Base-by-base conservation (phyloP, 306 rosid genomes). In the Senna tora region DNA sequence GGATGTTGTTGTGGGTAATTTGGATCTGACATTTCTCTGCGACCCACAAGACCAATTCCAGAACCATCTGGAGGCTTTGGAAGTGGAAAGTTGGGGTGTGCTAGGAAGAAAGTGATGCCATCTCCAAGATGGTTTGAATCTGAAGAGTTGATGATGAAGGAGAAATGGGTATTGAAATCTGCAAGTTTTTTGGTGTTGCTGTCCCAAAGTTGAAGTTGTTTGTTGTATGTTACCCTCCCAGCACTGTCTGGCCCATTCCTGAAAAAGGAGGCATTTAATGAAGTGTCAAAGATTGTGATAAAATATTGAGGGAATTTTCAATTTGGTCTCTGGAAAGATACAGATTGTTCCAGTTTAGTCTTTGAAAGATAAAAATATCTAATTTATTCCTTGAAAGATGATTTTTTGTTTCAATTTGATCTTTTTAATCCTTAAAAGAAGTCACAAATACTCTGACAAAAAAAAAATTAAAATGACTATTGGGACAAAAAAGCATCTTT, bases 41-140 rank as follows among this genome's bases (percentile, higher is more conserved):
- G 21, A 22, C 73, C 30, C 4, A 66, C 41, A 32, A 75, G 79
- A 10, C 74, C 79, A 55, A 75, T 66, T 7, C 79, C 79, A 1
- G 32, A 2, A 6, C 79, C 79, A 20, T 75, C 67, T 19, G 59
- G 65, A 7, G 67, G 67, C 5, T 38, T 56, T 5, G 70, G 70
- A 33, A 76, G 38, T 5, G 69, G 55, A 21, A 57, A 60, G 7
- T 68, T 15, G 12, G 67, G 54, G 71, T 33, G 32, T 3, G 81
- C 85, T 0, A 82, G 69, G 65, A 82, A 82, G 80, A 85, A 85
- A 4, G 85, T 69, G 15, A 82, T 43, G 13, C 83, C 89, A 25
- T 82, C 79, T 15, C 69, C 89, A 34, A 56, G 58, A 0, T 25
- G 30, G 30, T 25, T 25, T 25, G 30, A 25, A 25, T 39, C 22